Evolutionary conservation across 2,329 filamentous ascomycete genomes (phyloP).

Genomic region (Penicillium sp.): DNA sequence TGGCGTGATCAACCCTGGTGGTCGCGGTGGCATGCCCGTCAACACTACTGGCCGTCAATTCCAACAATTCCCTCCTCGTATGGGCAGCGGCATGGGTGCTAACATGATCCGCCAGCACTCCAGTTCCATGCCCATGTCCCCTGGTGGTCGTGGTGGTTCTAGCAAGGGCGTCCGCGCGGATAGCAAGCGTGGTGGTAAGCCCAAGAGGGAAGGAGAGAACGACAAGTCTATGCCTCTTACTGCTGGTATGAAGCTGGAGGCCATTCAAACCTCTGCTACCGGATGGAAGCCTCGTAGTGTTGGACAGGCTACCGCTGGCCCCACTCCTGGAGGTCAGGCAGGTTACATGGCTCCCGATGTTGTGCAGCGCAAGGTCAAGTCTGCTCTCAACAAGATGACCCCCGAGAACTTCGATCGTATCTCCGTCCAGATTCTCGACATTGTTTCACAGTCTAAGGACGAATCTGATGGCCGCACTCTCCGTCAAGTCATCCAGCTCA

Average conservation of each 20-base stretch:
- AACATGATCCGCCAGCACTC: constrained; percentile 58
- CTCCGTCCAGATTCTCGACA: constrained; percentile 85
- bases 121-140: constrained; percentile 67
- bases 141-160: constrained; percentile 59
- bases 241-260: constrained; percentile 75
- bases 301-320: constrained; percentile 47
- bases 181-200: constrained; percentile 37
- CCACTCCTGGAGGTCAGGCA: constrained; percentile 49
- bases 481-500: constrained; percentile 96
- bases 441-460: constrained; percentile 92
- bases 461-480: constrained; percentile 92
- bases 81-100: constrained; percentile 63
- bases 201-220: constrained; percentile 64
- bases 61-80: constrained; percentile 33
- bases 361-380: constrained; percentile 99
- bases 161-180: constrained; percentile 29
- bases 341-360: constrained; percentile 80
- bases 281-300: constrained; percentile 90
- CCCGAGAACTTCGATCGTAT: constrained; percentile 98
- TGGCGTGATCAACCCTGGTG: constrained; percentile 37
- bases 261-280: constrained; percentile 67
- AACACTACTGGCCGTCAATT: constrained; percentile 60
- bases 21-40: constrained; percentile 62
- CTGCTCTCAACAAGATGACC: constrained; percentile 99
- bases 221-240: constrained; percentile 92